Percentiles rank a stretch among this genome's conserved stretches.
phyloP scores from a whole-genome alignment of 2,329 filamentous ascomycete genomes.

The Diaporthe caulivora region DNA sequence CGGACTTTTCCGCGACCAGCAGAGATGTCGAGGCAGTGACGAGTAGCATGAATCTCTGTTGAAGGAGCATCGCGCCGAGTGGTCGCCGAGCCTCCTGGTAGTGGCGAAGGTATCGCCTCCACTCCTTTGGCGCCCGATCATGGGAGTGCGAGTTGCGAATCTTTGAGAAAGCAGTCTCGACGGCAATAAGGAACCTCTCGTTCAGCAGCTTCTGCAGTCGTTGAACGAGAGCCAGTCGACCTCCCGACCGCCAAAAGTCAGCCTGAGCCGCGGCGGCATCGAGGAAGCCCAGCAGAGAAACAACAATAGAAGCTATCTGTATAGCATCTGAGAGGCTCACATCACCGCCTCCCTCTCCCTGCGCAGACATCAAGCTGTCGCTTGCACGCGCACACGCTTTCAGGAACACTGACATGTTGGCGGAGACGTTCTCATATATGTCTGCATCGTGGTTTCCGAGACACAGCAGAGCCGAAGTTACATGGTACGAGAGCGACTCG shows the following conservation, averaged over 20 bases:
- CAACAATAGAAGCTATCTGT: constrained; percentile 79
- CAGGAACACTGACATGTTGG: constrained; percentile 79
- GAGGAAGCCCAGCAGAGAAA: constrained; percentile 91
- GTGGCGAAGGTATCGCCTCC: constrained; percentile 87
- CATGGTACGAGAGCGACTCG: constrained; percentile 82
- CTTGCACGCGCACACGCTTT: constrained; percentile 76
- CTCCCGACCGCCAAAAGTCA: constrained; percentile 83
- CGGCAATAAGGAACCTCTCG: constrained; percentile 84
- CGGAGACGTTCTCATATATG: constrained; percentile 74
- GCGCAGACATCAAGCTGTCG: constrained; percentile 65
- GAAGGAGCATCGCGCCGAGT: constrained; percentile 89
- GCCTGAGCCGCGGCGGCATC: constrained; percentile 83
- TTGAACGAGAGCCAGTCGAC: constrained; percentile 80
- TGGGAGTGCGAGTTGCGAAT: constrained; percentile 82
- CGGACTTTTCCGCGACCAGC: constrained; percentile 73
- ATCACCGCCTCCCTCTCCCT: constrained; percentile 66
- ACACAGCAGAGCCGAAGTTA: constrained; percentile 84
- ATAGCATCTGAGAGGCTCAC: constrained; percentile 75
- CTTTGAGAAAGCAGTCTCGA: constrained; percentile 91
- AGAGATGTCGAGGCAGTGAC: constrained; percentile 83
- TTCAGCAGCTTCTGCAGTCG: constrained; percentile 81
- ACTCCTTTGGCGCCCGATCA: constrained; percentile 79
- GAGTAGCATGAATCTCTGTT: constrained; percentile 88
- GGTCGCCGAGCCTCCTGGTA: constrained; percentile 86
- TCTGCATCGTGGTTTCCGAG: constrained; percentile 80